Evolutionary conservation across 2,329 filamentous ascomycete species (phyloP), one percentile per base, ranked within the genome.

Genomic region (Neospermospora avenae): DNA sequence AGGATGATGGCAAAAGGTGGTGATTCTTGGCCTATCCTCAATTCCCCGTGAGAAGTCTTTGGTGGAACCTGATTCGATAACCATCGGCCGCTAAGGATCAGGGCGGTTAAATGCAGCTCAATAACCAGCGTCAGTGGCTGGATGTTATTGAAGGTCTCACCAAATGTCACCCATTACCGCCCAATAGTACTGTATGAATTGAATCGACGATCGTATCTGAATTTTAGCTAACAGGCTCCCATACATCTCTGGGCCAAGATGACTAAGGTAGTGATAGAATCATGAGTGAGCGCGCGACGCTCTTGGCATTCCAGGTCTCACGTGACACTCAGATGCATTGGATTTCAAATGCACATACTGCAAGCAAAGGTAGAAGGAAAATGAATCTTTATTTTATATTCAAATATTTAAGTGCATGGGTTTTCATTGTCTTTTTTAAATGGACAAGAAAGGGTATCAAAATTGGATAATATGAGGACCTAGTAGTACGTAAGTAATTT

Each of bases 21-120:
- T 25, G 48, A 52, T 60, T 13, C 61, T 60, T 63, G 59, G 57
- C 61, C 45, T 41, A 31, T 45, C 59, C 57, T 46, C 57, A 48
- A 58, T 58, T n/a, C 53, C 51, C 56, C 49, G 49, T 58, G 18
- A 48, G 44, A 31, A 35, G 35, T 24, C 24, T 22, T 57, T 48
- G 28, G 45, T 37, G 53, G 28, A 46, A 35, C 24, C 34, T 63
- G 63, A 59, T 63, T 57, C 49, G 52, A 60, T 57, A 28, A n/a
- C 52, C 57, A 44, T 49, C 31, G 60, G 41, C 37, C 48, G 52
- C 55, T 7, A 7, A 55, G 22, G 41, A 14, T 24, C 46, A 46
- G 51, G 49, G 51, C 49, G 55, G 51, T 51, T 58, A 55, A 56
- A 25, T 31, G 39, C 41, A 20, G 35, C 35, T 51, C 39, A 22